These are phyloP conservation scores for Rhinocladiella mackenziei DNA, from an alignment of 2,329 filamentous ascomycete genomes.

Conservation along the genomic window DNA sequence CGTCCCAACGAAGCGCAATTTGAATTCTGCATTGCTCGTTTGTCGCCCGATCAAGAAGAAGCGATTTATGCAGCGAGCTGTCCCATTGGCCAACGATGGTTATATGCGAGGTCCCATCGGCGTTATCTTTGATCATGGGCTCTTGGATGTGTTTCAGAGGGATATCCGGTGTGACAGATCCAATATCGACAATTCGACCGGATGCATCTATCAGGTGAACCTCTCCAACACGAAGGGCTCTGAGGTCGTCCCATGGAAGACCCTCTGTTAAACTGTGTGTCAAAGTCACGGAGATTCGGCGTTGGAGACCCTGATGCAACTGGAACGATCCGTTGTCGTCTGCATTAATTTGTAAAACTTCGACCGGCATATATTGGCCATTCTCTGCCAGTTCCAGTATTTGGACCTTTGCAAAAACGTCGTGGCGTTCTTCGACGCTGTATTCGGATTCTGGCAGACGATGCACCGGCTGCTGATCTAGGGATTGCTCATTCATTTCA, in stretches of 20 bases:
- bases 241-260: slow-evolving; percentile 82
- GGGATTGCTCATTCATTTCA: slow-evolving; percentile 57
- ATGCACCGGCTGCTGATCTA: slow-evolving; percentile 52
- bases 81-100: slow-evolving; percentile 94
- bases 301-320: slow-evolving; percentile 88
- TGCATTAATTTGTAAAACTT: slow-evolving; percentile 81
- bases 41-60: slow-evolving; percentile 90
- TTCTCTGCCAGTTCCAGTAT: slow-evolving; percentile 87
- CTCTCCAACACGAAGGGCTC: slow-evolving; percentile 70
- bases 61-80: slow-evolving; percentile 82
- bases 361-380: slow-evolving; percentile 86
- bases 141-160: slow-evolving; percentile 70
- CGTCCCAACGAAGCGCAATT: slow-evolving; percentile 80
- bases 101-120: slow-evolving; percentile 84
- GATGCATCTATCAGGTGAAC: slow-evolving; percentile 79
- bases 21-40: slow-evolving; percentile 91
- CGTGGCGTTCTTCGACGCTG: slow-evolving; percentile 87
- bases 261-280: slow-evolving; percentile 85
- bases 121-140: slow-evolving; percentile 76
- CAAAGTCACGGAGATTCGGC: slow-evolving; percentile 81
- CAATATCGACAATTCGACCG: slow-evolving; percentile 79
- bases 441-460: slow-evolving; percentile 89
- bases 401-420: slow-evolving; percentile 82
- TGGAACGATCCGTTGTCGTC: slow-evolving; percentile 89
- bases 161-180: slow-evolving; percentile 67